These are phyloP conservation scores for Dactylis glomerata DNA, from an alignment of 176 grass and related monocot species.

Conservation along the genomic window DNA sequence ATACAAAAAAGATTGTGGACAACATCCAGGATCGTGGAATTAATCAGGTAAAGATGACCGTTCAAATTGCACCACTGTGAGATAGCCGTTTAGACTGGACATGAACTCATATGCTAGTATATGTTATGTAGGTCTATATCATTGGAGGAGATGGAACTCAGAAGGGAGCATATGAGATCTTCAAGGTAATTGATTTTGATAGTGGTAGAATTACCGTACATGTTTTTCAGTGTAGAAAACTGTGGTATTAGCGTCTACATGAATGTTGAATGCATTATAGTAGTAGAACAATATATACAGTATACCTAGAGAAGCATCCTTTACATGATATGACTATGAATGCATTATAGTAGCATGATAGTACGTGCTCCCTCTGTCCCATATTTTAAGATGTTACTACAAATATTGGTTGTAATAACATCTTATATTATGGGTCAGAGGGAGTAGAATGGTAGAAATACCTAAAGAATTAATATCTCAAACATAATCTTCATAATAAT, in stretches of 20 bases:
- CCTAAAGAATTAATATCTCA: background rate
- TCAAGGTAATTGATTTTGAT: slow-evolving; percentile 46
- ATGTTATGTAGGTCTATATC: slow-evolving; percentile 64
- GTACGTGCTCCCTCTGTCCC: too few species aligned
- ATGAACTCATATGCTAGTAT: slow-evolving; percentile 15
- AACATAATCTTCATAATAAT: background rate
- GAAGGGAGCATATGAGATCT: slow-evolving; percentile 89
- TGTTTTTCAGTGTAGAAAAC: background rate
- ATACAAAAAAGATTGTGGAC: slow-evolving; percentile 92
- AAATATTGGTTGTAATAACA: too few species aligned
- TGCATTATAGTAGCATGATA: background rate
- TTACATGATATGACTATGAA: too few species aligned
- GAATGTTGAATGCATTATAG: background rate
- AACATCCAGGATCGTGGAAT: slow-evolving; percentile 96
- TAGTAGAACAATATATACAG: background rate
- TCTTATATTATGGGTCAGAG: too few species aligned
- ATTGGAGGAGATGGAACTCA: slow-evolving; percentile 91
- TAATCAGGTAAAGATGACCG: slow-evolving; percentile 70
- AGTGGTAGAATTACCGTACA: background rate
- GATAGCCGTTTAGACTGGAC: background rate
- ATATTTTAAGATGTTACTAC: too few species aligned
- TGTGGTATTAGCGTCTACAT: background rate
- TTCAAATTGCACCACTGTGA: slow-evolving; percentile 15
- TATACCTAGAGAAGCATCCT: background rate
- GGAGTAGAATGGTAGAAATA: too few species aligned